Conservation (phyloP, 352 stramenopile genomes). For the Globisporangium splendens region DNA sequence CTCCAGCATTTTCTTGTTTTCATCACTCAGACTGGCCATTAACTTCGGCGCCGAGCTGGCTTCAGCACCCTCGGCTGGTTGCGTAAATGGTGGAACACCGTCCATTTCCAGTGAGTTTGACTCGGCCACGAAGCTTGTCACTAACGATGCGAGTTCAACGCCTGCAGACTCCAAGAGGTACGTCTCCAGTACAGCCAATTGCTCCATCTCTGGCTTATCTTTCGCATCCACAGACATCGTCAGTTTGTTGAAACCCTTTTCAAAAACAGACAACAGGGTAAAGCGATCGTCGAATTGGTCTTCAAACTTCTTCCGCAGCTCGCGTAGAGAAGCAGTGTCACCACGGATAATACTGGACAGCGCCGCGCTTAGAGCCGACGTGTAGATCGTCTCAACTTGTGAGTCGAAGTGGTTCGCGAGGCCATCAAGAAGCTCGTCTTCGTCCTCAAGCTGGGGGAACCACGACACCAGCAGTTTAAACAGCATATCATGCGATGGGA, state of each 20-base stretch:
- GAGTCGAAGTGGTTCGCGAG: conserved; percentile 41
- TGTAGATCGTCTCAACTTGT: conserved; percentile 50
- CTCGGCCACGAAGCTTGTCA: conserved; percentile 66
- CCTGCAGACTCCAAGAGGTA: conserved; percentile 49
- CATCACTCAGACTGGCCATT: conserved; percentile 44
- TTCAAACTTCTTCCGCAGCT: conserved; percentile 72
- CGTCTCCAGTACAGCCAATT: conserved; percentile 49
- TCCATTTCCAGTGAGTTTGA: conserved; percentile 60
- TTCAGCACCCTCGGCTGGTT: conserved; percentile 4
- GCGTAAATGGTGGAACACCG: conserved; percentile 32
- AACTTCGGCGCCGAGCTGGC: not conserved
- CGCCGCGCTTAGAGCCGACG: conserved; percentile 37
- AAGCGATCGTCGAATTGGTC: conserved; percentile 68
- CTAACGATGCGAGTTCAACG: conserved; percentile 47
- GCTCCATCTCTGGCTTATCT: conserved; percentile 28
- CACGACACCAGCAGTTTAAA: conserved; percentile 39
- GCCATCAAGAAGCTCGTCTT: conserved; percentile 64
- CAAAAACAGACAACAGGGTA: conserved; percentile 39
- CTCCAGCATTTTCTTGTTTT: conserved; percentile 68
- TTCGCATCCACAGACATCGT: conserved; percentile 52
- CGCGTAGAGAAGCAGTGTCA: conserved; percentile 64
- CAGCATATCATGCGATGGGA: conserved; percentile 39
- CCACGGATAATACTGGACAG: conserved; percentile 68
- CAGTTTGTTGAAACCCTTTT: conserved; percentile 76
- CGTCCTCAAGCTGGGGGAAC: conserved; percentile 53